phyloP scores from a whole-genome alignment of 208 protist species.

The Leishmania tropica region DNA sequence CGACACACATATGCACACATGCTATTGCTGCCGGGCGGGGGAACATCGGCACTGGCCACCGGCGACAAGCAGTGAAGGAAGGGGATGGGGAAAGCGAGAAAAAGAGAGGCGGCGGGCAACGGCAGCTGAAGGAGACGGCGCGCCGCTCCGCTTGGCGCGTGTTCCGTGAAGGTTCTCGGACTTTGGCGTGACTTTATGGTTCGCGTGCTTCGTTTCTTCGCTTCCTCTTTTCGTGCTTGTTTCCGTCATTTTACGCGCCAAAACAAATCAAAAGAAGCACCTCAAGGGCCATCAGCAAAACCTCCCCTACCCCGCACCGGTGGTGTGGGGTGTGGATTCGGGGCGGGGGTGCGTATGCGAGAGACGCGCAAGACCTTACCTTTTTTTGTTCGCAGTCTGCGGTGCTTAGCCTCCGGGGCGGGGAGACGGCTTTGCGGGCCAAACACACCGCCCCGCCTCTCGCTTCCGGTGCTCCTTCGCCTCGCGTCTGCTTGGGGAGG shows the following conservation, averaged over 20 bases:
- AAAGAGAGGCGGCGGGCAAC: not conserved
- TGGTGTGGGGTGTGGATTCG: not conserved
- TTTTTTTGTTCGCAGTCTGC: not conserved
- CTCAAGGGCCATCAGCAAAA: no score
- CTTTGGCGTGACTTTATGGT: not conserved
- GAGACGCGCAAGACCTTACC: not conserved
- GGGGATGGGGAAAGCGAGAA: not conserved
- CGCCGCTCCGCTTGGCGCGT: constrained; percentile 8
- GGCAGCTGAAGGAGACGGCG: constrained; percentile 31
- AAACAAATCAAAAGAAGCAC: constrained; percentile 18
- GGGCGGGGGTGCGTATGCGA: not conserved
- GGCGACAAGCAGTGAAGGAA: not conserved
- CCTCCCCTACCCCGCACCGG: no score
- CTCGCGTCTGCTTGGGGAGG: not conserved
- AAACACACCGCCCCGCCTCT: not conserved
- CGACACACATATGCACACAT: no score
- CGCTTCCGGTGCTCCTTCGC: not conserved
- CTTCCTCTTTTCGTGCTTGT: constrained; percentile 1
- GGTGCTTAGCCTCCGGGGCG: not conserved
- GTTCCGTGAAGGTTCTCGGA: not conserved
- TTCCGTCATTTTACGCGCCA: not conserved
- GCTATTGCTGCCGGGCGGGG: not conserved
- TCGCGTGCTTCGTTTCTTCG: constrained; percentile 8
- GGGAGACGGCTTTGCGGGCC: not conserved
- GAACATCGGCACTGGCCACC: not conserved